Conservation (phyloP, 805 yeast genomes). For the Sugiyamaella smithiae region DNA sequence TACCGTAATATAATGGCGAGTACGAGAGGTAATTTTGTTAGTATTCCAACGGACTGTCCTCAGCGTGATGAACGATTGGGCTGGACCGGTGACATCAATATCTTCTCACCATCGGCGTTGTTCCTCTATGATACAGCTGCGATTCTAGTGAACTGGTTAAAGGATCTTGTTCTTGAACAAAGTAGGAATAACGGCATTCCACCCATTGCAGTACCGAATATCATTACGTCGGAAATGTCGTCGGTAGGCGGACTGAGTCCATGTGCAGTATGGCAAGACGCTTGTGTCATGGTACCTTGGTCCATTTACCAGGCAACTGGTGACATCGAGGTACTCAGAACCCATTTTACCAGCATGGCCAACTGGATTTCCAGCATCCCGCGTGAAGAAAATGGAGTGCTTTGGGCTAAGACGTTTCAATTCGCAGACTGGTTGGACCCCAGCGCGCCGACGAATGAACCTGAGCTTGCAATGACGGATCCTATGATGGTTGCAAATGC, state of each 20-base stretch:
- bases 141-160: slow-evolving; percentile 27
- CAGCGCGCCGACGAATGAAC: slow-evolving; percentile 30
- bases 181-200: slow-evolving; percentile 21
- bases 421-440: slow-evolving; percentile 36
- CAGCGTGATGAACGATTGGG: slow-evolving; percentile 33
- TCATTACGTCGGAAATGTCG: slow-evolving; percentile 6
- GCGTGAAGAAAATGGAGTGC: slow-evolving; percentile 7
- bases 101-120: slow-evolving; percentile 29
- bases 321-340: slow-evolving; percentile 21
- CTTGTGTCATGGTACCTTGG: slow-evolving; percentile 28
- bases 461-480: slow-evolving; percentile 27
- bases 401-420: slow-evolving; percentile 22
- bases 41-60: slow-evolving; percentile 32
- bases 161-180: slow-evolving; percentile 27
- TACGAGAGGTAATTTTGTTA: slow-evolving; percentile 29
- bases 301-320: slow-evolving; percentile 42
- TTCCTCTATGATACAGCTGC: slow-evolving; percentile 26
- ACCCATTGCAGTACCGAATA: slow-evolving; percentile 17
- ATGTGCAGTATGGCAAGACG: slow-evolving; percentile 24
- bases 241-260: slow-evolving; percentile 22
- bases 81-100: slow-evolving; percentile 31
- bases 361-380: slow-evolving; percentile 3
- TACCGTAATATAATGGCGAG: slow-evolving; percentile 25
- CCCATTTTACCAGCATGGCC: slow-evolving; percentile 5
- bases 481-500: slow-evolving; percentile 29